Base-by-base conservation (phyloP, 345 rosid genomes). In the Gossypium arboreum region DNA sequence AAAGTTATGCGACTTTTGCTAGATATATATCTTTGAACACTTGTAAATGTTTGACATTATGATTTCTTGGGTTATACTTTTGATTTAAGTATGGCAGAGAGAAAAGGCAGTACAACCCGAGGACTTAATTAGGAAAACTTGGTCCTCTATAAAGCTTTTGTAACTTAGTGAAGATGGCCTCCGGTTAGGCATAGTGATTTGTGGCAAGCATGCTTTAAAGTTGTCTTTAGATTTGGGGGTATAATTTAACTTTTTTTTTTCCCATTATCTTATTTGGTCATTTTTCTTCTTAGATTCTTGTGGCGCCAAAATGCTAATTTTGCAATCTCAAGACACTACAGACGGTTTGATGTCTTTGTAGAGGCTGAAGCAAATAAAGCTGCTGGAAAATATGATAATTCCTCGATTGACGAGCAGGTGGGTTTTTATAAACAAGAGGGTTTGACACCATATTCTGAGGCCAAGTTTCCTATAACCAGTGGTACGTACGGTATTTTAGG, bases 281-380 rank as follows among this genome's bases (percentile, higher is more conserved):
- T 47, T 68, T 29, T 67, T 57, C 75, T 45, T 61, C 74, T 75
- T 84, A 93, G 98, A 83, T 88, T 88, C 84, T 83, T 91, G 79
- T 91, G 97, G 98, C 84, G 91, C 41, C 78, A 87, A 76, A 94
- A 90, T 82, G 88, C 88, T 25, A 91, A 68, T 81, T 83, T 94
- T 70, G 97, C 95, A 70, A 89, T 91, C 80, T 94, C 98, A 2
- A 86, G 90, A 84, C 97, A 94, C 80, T 94, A 94, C 68, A 79
- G 84, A 74, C 90, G 96, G 60, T 94, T 94, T 85, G 98, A 94
- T 74, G 97, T 90, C 73, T 89, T 84, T 73, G 88, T 78, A 72
- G 98, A 94, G 79, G 98, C 97, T 72, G 96, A 90, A 66, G 98
- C 97, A n/a, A 94, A 94, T 77, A 94, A 94, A 85, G 96, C 97